Percentiles rank a stretch among this genome's conserved stretches.
These are phyloP conservation scores for Phytophthora uliginosa DNA, from an alignment of 352 stramenopile genomes.

Conservation along the genomic window DNA sequence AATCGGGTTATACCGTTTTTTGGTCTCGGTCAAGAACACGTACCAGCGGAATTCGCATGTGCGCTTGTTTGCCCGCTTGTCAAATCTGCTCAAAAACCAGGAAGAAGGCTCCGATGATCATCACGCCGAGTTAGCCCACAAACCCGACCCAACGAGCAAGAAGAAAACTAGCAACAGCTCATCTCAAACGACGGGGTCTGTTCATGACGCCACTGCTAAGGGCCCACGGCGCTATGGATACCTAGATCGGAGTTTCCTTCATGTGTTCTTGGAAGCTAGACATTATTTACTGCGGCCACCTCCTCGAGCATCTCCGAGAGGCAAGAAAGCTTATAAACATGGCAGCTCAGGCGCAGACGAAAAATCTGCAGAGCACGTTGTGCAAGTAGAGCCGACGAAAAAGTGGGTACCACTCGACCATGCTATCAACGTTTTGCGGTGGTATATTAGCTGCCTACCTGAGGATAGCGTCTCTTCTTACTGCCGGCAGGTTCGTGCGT, in stretches of 20 bases:
- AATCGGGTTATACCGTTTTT: conserved; percentile 73
- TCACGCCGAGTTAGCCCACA: neutral
- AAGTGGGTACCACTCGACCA: conserved; percentile 79
- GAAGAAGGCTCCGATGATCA: conserved; percentile 11
- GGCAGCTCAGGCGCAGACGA: neutral
- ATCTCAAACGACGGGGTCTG: conserved; percentile 4
- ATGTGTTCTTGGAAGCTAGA: conserved; percentile 70
- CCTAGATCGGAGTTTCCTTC: conserved; percentile 72
- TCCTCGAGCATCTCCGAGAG: conserved; percentile 21
- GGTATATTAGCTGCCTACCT: conserved; percentile 70
- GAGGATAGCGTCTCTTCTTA: conserved; percentile 66
- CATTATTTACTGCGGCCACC: conserved; percentile 52
- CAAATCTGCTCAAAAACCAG: conserved; percentile 48
- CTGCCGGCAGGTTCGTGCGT: conserved; percentile 60
- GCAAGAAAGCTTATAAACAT: conserved; percentile 14
- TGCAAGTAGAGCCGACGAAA: conserved; percentile 61
- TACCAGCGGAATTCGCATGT: conserved; percentile 63
- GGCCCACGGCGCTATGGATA: conserved; percentile 33
- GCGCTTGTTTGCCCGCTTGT: conserved; percentile 76
- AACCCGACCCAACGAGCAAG: neutral
- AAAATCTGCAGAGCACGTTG: conserved; percentile 40
- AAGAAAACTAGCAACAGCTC: conserved; percentile 14
- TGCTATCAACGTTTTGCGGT: conserved; percentile 63
- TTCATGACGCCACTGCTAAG: conserved; percentile 10
- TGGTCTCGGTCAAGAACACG: conserved; percentile 74